phyloP scores from a whole-genome alignment of 2,329 filamentous ascomycete species.

The Alternaria alternata region DNA sequence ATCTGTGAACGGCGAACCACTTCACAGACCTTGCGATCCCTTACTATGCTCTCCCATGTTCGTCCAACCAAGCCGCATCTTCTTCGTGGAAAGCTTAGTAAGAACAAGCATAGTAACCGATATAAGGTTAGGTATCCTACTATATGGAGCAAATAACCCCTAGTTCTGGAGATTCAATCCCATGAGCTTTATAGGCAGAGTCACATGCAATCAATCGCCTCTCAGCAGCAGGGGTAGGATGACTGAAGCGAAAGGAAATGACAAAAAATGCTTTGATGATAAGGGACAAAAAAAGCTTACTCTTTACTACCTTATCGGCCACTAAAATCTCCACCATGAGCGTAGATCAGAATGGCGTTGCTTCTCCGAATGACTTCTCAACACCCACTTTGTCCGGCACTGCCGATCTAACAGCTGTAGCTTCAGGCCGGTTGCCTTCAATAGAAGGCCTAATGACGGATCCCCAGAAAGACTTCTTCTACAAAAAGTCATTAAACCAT shows the following conservation, averaged over 20 bases:
- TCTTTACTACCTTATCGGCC: background rate
- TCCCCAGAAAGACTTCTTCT: background rate
- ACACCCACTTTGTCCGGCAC: background rate
- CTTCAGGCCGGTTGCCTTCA: background rate
- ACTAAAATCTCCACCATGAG: background rate
- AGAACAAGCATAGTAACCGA: too few relatives aligned
- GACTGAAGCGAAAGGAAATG: background rate
- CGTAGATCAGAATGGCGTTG: background rate
- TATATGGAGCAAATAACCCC: background rate
- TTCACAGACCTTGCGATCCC: too few relatives aligned
- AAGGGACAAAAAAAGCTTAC: background rate
- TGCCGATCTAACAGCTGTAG: background rate
- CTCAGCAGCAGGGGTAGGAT: background rate
- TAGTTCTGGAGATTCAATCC: background rate
- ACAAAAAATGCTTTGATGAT: background rate
- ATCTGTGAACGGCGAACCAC: too few relatives aligned
- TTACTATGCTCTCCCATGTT: too few relatives aligned
- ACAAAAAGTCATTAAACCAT: background rate
- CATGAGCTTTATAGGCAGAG: background rate
- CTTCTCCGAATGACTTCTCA: background rate
- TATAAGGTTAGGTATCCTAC: background rate
- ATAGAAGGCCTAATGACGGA: background rate
- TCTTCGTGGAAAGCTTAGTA: too few relatives aligned
- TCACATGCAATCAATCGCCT: background rate
- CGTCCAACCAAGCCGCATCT: too few relatives aligned